Conservation (phyloP, 2,329 filamentous ascomycete species). For the Thermomyces lanuginosus region DNA sequence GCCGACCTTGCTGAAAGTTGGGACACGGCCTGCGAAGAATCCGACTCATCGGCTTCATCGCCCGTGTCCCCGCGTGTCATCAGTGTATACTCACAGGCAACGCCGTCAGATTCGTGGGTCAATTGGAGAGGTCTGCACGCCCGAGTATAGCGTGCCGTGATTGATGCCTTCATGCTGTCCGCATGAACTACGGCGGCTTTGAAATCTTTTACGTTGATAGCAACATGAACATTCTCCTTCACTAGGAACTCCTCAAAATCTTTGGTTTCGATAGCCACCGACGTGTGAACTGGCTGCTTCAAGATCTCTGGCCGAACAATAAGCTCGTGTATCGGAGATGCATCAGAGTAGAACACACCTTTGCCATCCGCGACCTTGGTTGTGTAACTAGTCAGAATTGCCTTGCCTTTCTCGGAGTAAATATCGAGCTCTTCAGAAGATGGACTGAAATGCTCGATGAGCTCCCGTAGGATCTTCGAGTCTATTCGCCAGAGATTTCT, state of each 20-base stretch:
- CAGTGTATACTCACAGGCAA: slow-evolving; percentile 34
- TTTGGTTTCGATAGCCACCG: slow-evolving; percentile 43
- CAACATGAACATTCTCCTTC: slow-evolving; percentile 43
- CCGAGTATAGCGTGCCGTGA: slow-evolving; percentile 43
- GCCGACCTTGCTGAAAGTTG: slow-evolving; percentile 26
- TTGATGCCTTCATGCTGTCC: slow-evolving; percentile 37
- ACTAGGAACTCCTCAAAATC: slow-evolving; percentile 47
- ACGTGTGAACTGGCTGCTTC: slow-evolving; percentile 49
- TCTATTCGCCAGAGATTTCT: slow-evolving; percentile 44
- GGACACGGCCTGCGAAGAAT: slow-evolving; percentile 26
- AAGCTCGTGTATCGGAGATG: slow-evolving; percentile 1
- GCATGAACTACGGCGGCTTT: slow-evolving; percentile 47
- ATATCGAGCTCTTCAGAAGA: slow-evolving; percentile 50
- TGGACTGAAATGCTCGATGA: slow-evolving; percentile 47
- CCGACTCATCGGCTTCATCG: slow-evolving; percentile 14
- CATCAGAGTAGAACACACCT: slow-evolving; percentile 19
- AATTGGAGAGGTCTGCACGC: slow-evolving; percentile 46
- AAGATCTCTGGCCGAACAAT: slow-evolving; percentile 35
- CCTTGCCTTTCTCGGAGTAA: slow-evolving; percentile 40
- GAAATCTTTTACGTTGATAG: slow-evolving; percentile 50
- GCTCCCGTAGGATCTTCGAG: slow-evolving; percentile 41
- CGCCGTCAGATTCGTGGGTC: slow-evolving; percentile 42
- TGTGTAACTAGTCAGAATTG: slow-evolving; percentile 49
- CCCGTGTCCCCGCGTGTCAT: slow-evolving; percentile 46
- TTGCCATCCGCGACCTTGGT: slow-evolving; percentile 47